Conservation (phyloP, 2,329 filamentous ascomycete species). For the Trichoderma cornu-damae region DNA sequence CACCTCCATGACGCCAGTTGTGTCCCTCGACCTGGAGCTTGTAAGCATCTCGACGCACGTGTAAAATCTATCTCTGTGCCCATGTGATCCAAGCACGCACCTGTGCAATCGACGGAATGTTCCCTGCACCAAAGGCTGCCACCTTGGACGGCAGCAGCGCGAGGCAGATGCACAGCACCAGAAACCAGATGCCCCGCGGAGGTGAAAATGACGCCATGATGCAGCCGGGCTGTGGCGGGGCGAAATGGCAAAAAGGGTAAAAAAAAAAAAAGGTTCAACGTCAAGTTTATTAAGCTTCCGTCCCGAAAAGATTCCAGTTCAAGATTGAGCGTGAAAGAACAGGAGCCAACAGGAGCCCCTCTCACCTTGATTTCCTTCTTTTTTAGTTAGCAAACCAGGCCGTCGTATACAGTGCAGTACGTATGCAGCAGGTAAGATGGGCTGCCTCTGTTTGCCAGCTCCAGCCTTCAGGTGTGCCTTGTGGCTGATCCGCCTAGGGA, state of each 20-base stretch:
- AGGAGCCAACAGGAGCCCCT: too few species aligned
- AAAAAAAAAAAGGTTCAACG: neutral
- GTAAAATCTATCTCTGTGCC: neutral
- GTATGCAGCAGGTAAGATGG: conserved; percentile 2
- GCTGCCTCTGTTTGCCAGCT: neutral
- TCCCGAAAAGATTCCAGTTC: neutral
- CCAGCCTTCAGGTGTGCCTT: neutral
- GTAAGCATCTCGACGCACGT: neutral
- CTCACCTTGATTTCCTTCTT: neutral
- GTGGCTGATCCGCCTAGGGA: neutral
- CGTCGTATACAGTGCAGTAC: neutral
- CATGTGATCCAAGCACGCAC: conserved; percentile 24
- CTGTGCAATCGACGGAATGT: conserved; percentile 61
- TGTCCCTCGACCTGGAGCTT: conserved; percentile 55
- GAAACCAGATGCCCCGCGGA: conserved; percentile 47
- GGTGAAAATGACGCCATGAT: conserved; percentile 46
- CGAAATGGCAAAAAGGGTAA: too few species aligned
- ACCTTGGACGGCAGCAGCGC: conserved; percentile 53
- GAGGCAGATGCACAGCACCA: conserved; percentile 50
- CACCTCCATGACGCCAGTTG: conserved; percentile 66
- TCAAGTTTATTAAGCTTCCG: neutral
- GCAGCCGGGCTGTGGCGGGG: conserved; percentile 15
- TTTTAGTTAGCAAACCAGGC: neutral
- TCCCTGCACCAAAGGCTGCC: conserved; percentile 63
- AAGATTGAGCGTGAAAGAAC: neutral